Evolutionary conservation across 2,329 filamentous ascomycete genomes (phyloP).

Genomic region (Diaporthe australafricana): DNA sequence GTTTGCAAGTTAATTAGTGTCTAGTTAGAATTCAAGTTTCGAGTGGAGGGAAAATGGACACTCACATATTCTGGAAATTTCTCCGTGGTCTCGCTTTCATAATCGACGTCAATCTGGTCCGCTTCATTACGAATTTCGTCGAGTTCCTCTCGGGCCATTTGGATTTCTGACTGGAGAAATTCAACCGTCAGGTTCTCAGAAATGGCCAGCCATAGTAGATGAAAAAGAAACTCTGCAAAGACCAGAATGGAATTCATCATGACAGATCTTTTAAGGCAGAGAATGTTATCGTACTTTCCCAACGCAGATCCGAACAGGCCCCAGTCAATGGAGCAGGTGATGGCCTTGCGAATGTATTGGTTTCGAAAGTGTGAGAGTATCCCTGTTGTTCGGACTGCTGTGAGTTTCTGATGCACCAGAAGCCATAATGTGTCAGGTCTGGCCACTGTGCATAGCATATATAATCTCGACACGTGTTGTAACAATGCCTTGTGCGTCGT

Average conservation of each 20-base stretch:
- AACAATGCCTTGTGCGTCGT: too few relatives aligned
- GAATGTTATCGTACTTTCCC: too few relatives aligned
- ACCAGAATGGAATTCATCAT: background rate
- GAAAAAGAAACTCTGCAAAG: background rate
- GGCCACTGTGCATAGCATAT: background rate
- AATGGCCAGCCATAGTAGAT: conserved; percentile 10
- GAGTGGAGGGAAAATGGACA: background rate
- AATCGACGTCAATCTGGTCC: background rate
- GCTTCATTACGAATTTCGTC: background rate
- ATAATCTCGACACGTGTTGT: background rate
- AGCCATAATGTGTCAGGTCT: too few relatives aligned
- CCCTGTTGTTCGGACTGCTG: background rate
- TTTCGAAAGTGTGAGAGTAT: background rate
- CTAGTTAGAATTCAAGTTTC: background rate
- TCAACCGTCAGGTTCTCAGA: background rate
- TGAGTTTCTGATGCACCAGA: background rate
- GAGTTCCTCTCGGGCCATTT: background rate
- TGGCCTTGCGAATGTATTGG: background rate
- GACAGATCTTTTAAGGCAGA: background rate
- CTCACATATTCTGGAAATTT: conserved; percentile 2
- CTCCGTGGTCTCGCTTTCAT: background rate
- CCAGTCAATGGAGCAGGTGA: too few relatives aligned
- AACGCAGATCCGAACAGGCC: background rate
- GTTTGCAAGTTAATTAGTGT: too few relatives aligned
- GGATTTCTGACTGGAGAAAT: background rate